Evolutionary conservation across 2,329 filamentous ascomycete genomes (phyloP).

Genomic region (Colletotrichum gloeosporioides): DNA sequence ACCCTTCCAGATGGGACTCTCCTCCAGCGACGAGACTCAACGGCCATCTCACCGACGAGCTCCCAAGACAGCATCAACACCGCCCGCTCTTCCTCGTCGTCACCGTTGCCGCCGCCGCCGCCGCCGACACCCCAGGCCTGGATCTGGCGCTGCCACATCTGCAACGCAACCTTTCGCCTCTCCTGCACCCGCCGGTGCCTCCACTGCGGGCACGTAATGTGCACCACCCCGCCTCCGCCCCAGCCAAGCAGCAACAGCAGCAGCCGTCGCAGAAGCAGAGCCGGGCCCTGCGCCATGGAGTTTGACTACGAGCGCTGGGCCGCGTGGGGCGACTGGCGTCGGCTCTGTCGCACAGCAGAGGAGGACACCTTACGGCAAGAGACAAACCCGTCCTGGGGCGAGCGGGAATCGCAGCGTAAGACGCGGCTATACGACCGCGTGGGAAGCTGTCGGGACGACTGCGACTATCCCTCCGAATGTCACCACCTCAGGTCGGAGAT

Average conservation of each 20-base stretch:
- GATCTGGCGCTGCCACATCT: slow-evolving; percentile 39
- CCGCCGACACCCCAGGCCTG: slow-evolving; percentile 25
- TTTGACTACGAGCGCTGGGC: slow-evolving; percentile 40
- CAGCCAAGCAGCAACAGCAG: neutral
- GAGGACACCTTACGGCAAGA: neutral
- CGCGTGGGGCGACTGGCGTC: slow-evolving; percentile 31
- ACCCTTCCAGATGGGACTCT: neutral
- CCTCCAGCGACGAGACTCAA: neutral
- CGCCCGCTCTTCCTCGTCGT: neutral
- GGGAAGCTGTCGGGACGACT: neutral
- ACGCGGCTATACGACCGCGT: neutral
- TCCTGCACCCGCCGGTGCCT: slow-evolving; percentile 42
- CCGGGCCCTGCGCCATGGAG: slow-evolving; percentile 26
- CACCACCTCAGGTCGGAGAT: neutral
- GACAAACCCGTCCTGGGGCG: neutral
- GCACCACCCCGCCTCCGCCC: slow-evolving; percentile 24
- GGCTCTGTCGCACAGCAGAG: neutral
- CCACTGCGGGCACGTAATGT: slow-evolving; percentile 40
- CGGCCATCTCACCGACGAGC: neutral
- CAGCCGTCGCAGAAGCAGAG: neutral
- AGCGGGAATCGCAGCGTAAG: neutral
- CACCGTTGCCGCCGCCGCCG: neutral
- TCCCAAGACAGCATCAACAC: neutral
- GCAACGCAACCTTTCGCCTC: slow-evolving; percentile 30
- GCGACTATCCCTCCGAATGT: slow-evolving; percentile 11